Evolutionary conservation across 305 asterid genomes (phyloP).

Genomic region (Fraxinus velutina): DNA sequence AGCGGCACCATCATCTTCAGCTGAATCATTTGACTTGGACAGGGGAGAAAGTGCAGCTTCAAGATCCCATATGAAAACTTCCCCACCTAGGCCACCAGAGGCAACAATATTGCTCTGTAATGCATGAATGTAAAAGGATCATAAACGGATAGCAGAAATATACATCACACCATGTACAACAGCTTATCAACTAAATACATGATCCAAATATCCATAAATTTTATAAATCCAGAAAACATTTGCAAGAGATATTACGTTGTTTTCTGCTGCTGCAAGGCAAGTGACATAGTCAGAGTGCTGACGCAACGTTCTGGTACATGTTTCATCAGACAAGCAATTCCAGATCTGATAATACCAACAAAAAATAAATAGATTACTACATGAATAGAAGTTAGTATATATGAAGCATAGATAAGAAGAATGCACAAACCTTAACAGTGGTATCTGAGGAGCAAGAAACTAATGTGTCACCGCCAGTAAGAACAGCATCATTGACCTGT

Average conservation of each 20-base stretch:
- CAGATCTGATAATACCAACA: slow-evolving; percentile 54
- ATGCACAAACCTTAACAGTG: slow-evolving; percentile 68
- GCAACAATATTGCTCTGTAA: slow-evolving; percentile 74
- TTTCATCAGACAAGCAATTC: slow-evolving; percentile 70
- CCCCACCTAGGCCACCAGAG: slow-evolving; percentile 98
- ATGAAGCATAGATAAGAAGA: slow-evolving; percentile 7
- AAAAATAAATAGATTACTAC: slow-evolving; percentile 11
- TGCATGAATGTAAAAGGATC: slow-evolving; percentile 26
- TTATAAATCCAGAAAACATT: not conserved
- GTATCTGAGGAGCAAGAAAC: slow-evolving; percentile 95
- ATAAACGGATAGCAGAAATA: slow-evolving; percentile 15
- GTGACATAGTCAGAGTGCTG: slow-evolving; percentile 92
- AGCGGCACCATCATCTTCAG: slow-evolving; percentile 66
- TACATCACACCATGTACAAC: slow-evolving; percentile 10
- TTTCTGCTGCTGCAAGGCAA: slow-evolving; percentile 89
- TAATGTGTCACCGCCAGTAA: slow-evolving; percentile 63
- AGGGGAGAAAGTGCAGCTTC: slow-evolving; percentile 82
- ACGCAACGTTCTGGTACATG: slow-evolving; percentile 65
- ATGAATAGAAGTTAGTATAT: slow-evolving; percentile 5
- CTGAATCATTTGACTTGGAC: slow-evolving; percentile 66
- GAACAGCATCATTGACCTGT: slow-evolving; percentile 89
- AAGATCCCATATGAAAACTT: slow-evolving; percentile 94
- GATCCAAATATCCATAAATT: not conserved
- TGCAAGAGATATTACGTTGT: slow-evolving; percentile 47
- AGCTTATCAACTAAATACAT: not conserved